Conservation (phyloP, 345 rosid species). For the Abelmoschus esculentus region DNA sequence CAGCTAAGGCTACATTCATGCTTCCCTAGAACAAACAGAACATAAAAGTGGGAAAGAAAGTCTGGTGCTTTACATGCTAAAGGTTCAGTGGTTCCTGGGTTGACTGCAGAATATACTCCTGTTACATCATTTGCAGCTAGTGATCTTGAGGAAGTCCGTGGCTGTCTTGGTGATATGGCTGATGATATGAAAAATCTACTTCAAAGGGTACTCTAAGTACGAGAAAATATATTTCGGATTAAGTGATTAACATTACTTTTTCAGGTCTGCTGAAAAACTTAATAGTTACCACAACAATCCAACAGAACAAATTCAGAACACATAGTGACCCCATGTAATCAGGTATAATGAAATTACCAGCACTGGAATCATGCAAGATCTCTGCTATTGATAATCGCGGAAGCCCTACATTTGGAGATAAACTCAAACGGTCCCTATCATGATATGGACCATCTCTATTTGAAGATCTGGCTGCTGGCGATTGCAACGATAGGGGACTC, state of each 20-base stretch:
- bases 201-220: conserved; percentile 11
- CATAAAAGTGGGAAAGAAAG: conserved; percentile 13
- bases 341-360: conserved; percentile 34
- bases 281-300: background rate
- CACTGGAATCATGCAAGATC: conserved; percentile 49
- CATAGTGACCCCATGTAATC: background rate
- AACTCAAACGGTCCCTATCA: conserved; percentile 50
- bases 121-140: conserved; percentile 32
- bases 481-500: conserved; percentile 72
- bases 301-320: background rate
- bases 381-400: conserved; percentile 64
- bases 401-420: conserved; percentile 50
- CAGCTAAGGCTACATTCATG: conserved; percentile 15
- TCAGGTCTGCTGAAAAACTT: background rate
- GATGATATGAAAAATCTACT: conserved; percentile 37
- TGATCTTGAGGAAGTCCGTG: conserved; percentile 34
- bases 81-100: conserved; percentile 35
- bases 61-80: conserved; percentile 47
- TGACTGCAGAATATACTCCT: conserved; percentile 29
- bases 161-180: conserved; percentile 39
- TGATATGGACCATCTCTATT: conserved; percentile 40
- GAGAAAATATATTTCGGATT: conserved; percentile 15
- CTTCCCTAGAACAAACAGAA: background rate
- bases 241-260: background rate
- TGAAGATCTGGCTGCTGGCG: conserved; percentile 61